Base-by-base conservation (phyloP, 805 yeast genomes). In the Kurtzmaniella cleridarum region DNA sequence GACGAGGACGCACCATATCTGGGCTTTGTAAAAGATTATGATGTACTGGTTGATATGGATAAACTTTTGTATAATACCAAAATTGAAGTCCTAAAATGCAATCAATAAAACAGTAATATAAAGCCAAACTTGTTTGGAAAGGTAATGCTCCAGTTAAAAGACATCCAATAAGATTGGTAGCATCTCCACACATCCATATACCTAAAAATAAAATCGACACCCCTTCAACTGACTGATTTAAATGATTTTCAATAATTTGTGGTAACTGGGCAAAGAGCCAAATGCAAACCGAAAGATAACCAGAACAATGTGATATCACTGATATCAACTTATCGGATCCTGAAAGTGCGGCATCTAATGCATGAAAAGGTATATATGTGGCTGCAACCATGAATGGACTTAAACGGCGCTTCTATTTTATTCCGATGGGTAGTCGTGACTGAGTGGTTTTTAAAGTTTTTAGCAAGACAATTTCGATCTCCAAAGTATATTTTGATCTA, bases 221-320 rank as follows among this genome's bases (percentile, higher is more conserved):
- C 1, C 71, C 72, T 3, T 51, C 48, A 1, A 66, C 70, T 1
- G 62, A 55, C 35, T 54, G 57, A 44, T 64, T 65, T 23, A 58
- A 30, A 54, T 79, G 76, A 51, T 81, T 81, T 48, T 72, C 69
- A 35, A 75, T 59, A 24, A 82, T 78, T 51, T 82, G 90, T 1
- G 89, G 89, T 13, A 80, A 54, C 55, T 81, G 89, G 4, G 88
- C 89, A 54, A 82, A 77, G 26, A 81, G 60, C 88, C 89, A 83
- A 32, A 78, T 66, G 8, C 67, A 62, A 27, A 78, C 58, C 3
- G 83, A 76, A 17, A 59, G 39, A 26, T 42, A 31, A 5, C 47
- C 46, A 12, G 50, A 38, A 8, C 39, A 15, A 13, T 41, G 45
- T 2, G 51, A 49, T 28, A 43, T 20, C 5, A 42, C n/a, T 10